These are phyloP conservation scores for Wickerhamomyces alni DNA, from an alignment of 805 yeast genomes.

Conservation along the genomic window DNA sequence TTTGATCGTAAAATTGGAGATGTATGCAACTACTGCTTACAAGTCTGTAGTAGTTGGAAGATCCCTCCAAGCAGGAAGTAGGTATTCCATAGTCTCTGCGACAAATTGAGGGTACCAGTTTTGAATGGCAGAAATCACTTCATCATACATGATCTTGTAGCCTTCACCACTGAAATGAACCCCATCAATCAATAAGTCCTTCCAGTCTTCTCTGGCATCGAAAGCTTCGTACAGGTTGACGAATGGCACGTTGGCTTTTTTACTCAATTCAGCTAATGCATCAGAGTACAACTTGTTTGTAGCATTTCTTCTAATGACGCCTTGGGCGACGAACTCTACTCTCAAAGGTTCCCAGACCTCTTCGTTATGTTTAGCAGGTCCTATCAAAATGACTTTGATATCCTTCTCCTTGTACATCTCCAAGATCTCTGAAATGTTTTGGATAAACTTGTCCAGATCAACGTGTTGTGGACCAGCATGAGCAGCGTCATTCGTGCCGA, in stretches of 20 bases:
- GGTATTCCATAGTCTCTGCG: conserved; percentile 33
- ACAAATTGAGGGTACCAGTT: conserved; percentile 40
- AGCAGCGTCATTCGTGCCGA: conserved; percentile 78
- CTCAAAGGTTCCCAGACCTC: conserved; percentile 31
- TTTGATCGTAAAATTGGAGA: too few species aligned
- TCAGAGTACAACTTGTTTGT: conserved; percentile 44
- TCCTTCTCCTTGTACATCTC: conserved; percentile 31
- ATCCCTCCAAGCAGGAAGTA: conserved; percentile 38
- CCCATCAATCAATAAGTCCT: conserved; percentile 44
- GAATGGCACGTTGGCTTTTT: conserved; percentile 43
- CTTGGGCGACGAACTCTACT: conserved; percentile 29
- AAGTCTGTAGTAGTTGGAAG: conserved; percentile 15
- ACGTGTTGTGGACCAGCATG: conserved; percentile 42
- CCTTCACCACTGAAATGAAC: conserved; percentile 54
- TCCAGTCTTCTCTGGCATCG: conserved; percentile 32
- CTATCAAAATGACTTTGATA: conserved; percentile 51
- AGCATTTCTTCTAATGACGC: conserved; percentile 40
- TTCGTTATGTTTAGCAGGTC: conserved; percentile 56
- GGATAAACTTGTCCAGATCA: conserved; percentile 39
- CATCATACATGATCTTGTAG: conserved; percentile 44
- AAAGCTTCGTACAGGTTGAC: conserved; percentile 49
- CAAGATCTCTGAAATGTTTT: conserved; percentile 42
- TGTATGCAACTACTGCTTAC: not conserved
- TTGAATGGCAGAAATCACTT: conserved; percentile 33
- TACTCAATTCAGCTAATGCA: conserved; percentile 41